Base-by-base conservation (phyloP, 2,329 filamentous ascomycete genomes). In the Myriosclerotinia duriaeana region DNA sequence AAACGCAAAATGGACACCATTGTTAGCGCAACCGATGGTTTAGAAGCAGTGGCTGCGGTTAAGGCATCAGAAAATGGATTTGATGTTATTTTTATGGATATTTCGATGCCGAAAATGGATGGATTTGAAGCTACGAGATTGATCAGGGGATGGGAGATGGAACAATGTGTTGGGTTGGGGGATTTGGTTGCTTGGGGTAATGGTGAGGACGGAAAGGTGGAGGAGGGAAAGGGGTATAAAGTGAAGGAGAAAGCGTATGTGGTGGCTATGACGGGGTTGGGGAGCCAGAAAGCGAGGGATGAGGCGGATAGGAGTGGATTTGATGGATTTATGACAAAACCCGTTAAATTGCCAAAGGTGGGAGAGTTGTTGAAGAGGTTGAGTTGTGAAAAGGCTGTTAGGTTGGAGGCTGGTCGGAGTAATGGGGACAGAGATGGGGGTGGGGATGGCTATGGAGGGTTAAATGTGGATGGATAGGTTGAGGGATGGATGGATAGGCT, bases 91-190 rank as follows among this genome's bases (percentile, higher is more conserved):
- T 77, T 84, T 30, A 84, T 84, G 80, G 82, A 78, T 77, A 73
- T 85, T 5, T 81, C 80, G 59, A 86, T 86, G 84, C 84, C 84
- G 0, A 76, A 84, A 6, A 82, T 85, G 76, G 79, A 84, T 67
- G 82, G 81, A 0, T 74, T 82, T 20, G 79, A 82, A 65, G 77
- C 80, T 0, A 84, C 82, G 12, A 77, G 78, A 5, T 76, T 75
- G 42, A 85, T 85, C 42, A 79, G 84, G 6, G 5, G 46, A 5
- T 60, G 54, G 54, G 54, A 64, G 15, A 26, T 1, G 15, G 22
- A 42, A 17, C 17, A 26, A 26, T 36, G 56, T 59, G 17, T 59
- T 8, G 56, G 42, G 20, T 36, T 59, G 7, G 7, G 40, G 17
- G 20, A 46, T 6, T 14, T 59, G 8, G 20, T 36, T 5, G 42